A percentile compares a stretch with the other conserved stretches of the same genome.
Evolutionary conservation across 208 protist species (phyloP).

Genomic region (Wallacemonas sp.): DNA sequence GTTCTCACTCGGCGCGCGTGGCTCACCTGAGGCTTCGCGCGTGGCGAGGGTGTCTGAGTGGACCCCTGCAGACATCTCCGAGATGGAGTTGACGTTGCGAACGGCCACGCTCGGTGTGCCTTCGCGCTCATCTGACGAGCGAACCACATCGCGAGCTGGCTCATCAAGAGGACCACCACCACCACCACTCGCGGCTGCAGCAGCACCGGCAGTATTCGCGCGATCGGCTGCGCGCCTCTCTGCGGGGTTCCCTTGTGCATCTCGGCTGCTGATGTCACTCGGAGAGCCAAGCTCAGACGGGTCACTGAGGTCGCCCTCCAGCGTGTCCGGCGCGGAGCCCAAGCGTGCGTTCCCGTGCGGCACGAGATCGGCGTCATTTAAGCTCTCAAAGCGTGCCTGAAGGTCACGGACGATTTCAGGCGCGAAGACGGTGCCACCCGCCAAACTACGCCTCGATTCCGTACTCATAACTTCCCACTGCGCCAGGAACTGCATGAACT

Average conservation of each 20-base stretch:
- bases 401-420: conserved; percentile 2
- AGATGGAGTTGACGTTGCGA: not conserved
- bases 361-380: not conserved
- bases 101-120: too few species aligned
- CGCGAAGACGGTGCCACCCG: conserved; percentile 16
- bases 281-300: too few species aligned
- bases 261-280: too few species aligned
- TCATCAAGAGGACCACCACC: too few species aligned
- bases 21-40: too few species aligned
- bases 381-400: not conserved
- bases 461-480: conserved; percentile 36
- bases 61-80: not conserved
- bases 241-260: too few species aligned
- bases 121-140: not conserved
- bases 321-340: not conserved
- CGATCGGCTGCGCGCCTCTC: too few species aligned
- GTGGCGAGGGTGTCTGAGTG: not conserved
- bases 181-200: too few species aligned
- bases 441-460: conserved; percentile 35
- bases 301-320: too few species aligned
- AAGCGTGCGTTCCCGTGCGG: not conserved
- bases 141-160: too few species aligned
- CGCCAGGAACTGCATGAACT: conserved; percentile 51
- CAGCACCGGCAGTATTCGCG: too few species aligned
- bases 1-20: too few species aligned